These are phyloP conservation scores for Xylariaceae sp. DNA, from an alignment of 2,329 filamentous ascomycete genomes.

Conservation along the genomic window DNA sequence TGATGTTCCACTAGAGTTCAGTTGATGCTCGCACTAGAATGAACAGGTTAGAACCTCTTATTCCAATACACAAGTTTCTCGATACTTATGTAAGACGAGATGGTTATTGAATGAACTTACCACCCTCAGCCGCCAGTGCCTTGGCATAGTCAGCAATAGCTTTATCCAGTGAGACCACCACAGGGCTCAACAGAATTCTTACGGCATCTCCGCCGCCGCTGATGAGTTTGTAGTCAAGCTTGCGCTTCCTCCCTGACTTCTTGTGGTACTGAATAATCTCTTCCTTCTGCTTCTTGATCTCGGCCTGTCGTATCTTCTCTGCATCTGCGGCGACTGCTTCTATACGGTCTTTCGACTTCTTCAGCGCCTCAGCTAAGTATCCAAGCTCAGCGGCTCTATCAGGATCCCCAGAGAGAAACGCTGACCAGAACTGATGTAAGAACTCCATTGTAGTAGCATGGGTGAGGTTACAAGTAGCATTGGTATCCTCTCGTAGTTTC, in stretches of 20 bases:
- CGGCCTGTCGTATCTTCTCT: conserved; percentile 66
- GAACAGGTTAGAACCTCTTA: too few relatives aligned
- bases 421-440: conserved; percentile 93
- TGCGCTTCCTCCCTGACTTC: conserved; percentile 68
- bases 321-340: conserved; percentile 76
- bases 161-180: conserved; percentile 64
- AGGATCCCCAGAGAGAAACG: conserved; percentile 84
- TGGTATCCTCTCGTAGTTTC: conserved; percentile 53
- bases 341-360: conserved; percentile 73
- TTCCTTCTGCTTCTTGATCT: conserved; percentile 62
- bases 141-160: conserved; percentile 69
- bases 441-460: conserved; percentile 95
- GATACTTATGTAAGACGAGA: not conserved
- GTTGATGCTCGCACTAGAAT: too few relatives aligned
- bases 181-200: conserved; percentile 70
- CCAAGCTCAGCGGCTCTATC: conserved; percentile 76
- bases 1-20: not conserved
- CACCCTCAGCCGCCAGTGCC: conserved; percentile 62
- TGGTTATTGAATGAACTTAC: conserved; percentile 30
- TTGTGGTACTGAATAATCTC: conserved; percentile 68
- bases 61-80: too few relatives aligned
- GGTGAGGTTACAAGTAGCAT: conserved; percentile 61
- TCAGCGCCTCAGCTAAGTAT: conserved; percentile 77
- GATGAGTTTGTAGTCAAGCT: conserved; percentile 63
- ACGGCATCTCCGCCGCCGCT: conserved; percentile 75